Evolutionary conservation across 805 yeast species (phyloP), one percentile per base, ranked within the genome.

Genomic region (Lachancea meyersii): DNA sequence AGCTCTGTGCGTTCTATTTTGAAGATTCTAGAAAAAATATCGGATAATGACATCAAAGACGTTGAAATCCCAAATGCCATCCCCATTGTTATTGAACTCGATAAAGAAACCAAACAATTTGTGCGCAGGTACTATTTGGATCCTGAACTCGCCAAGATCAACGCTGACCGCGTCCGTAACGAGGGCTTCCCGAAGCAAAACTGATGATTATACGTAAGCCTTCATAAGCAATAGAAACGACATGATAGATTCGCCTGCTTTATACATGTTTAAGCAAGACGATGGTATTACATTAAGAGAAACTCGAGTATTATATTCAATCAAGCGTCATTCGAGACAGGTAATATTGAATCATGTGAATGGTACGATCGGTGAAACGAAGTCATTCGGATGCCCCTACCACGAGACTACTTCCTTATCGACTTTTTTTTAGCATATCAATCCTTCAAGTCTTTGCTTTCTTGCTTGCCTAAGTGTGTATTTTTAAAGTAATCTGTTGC

Each of bases 11-110:
- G 95, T 59, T 85, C 88, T 7, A 67, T 85, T 45, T 72, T 83
- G 52, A 85, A 84, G 63, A 72, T 80, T 52, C 60, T 85, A 50
- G 83, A 80, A 64, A 68, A 69, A 14, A 75, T 85, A 31, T 71
- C 79, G 38, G 87, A 82, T 55, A 76, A 72, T 3, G 83, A 77
- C 37, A 84, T 85, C 51, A 82, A 84, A 44, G 75, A 77, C 38
- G 73, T 85, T 49, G 84, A 85, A 67, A 82, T 85, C 43, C 93
- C 94, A 22, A 85, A 87, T 57, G 93, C 88, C 44, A 82, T 84
- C 40, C 95, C 95, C 35, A 70, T 85, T 63, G 80, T 79, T 38
- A 68, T 83, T 51, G 80, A 79, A 53, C 65, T 83, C 53, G 79
- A 78, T 53, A 75, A 70, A 38, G 54, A 67, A 18, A 50, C 53